Base-by-base conservation (phyloP, 495 filamentous ascomycete genomes). In the Penicillium riverlandense region DNA sequence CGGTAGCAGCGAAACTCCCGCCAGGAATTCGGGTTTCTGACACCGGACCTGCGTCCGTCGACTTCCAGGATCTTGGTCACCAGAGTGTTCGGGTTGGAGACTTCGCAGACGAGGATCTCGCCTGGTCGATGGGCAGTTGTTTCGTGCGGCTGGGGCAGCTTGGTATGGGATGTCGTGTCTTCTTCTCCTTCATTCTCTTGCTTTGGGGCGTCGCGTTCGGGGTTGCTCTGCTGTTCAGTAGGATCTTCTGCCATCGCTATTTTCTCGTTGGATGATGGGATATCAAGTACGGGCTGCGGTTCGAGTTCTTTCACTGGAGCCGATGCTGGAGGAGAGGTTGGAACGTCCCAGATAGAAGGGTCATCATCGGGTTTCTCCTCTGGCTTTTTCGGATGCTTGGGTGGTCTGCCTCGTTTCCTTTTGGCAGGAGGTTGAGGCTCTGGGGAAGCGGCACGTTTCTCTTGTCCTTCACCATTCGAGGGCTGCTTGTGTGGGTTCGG, bases 1-100 rank as follows among this genome's bases (percentile, higher is more conserved):
- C 76, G 63, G 29, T 66, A 67, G 37, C 63, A 70, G 6, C 76
- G 72, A 35, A 77, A 47, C 29, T 64, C 58, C 47, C 77, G 76
- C 76, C 76, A 80, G 6, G 71, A 54, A 58, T 76, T 79, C 1
- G 58, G 54, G 35, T 58, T 63, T 13, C 71, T 65, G 4, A 67
- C 66, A 40, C 47, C 44, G 4, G 44, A 37, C 11, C 28, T 45
- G n/a, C 57, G 52, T 16, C 57, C 57, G 27, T 79, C 72, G 27
- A 67, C 52, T 39, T 68, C 60, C 8, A 76, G 34, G 9, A 78
- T 71, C 14, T 61, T 60, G 0, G 44, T 41, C 13, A 58, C 58
- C 2, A 78, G 58, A 7, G 49, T 41, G 12, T 14, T 44, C 13
- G 61, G 67, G 1, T 55, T 54, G 0, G 48, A 41, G 15, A 75